Percentiles rank a stretch among this genome's conserved stretches.
Conservation (phyloP, 257 asterid species). For the Solanum sejunctum region DNA sequence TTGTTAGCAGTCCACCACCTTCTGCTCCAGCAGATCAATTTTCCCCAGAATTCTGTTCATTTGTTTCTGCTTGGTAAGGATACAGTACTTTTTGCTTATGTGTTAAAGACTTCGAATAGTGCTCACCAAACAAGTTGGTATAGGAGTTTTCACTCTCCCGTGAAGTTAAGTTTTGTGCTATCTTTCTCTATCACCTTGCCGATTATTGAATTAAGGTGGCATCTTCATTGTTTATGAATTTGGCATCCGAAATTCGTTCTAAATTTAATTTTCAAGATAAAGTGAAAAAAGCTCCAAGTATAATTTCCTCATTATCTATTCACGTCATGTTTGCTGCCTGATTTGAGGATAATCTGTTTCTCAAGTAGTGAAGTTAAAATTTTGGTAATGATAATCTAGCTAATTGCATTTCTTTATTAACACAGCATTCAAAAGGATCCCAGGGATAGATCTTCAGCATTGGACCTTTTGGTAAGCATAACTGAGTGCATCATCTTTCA, state of each 20-base stretch:
- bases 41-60: conserved; percentile 50
- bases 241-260: background rate
- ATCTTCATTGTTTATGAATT: background rate
- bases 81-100: background rate
- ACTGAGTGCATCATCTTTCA: background rate
- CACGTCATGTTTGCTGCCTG: background rate
- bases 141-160: background rate
- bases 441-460: conserved; percentile 61
- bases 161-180: background rate
- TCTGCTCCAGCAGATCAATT: conserved; percentile 79
- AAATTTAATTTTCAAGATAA: background rate
- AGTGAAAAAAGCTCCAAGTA: background rate
- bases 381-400: background rate
- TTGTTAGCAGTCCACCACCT: conserved; percentile 90
- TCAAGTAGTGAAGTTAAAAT: background rate
- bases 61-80: conserved; percentile 71
- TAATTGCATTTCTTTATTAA: background rate
- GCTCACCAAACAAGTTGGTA: background rate
- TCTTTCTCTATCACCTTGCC: background rate
- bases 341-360: background rate
- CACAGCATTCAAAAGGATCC: conserved; percentile 97
- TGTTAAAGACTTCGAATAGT: background rate
- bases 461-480: conserved; percentile 76
- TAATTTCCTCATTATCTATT: background rate
- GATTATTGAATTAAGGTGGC: background rate